These are phyloP conservation scores for Auriculariales sp. DNA, from an alignment of 768 basidiomycete species.

Conservation along the genomic window DNA sequence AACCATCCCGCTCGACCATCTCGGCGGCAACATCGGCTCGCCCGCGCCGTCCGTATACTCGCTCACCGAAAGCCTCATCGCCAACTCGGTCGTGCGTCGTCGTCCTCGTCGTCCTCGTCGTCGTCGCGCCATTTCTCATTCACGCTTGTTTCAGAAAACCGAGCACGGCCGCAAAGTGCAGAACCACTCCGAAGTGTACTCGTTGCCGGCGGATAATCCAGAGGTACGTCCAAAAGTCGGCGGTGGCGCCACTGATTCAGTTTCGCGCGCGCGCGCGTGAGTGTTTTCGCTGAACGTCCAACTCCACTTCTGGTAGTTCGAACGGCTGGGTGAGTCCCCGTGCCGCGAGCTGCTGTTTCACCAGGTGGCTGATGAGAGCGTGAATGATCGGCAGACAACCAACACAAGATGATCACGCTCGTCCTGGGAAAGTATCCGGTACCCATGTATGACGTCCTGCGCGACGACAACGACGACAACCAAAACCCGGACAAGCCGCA, in stretches of 20 bases:
- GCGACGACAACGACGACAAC: too few relatives aligned
- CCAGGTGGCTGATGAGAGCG: background rate
- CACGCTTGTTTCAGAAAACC: background rate
- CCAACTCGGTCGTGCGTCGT: constrained; percentile 45
- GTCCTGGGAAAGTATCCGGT: constrained; percentile 56
- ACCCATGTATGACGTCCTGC: constrained; percentile 41
- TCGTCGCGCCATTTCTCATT: too few relatives aligned
- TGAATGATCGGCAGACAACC: constrained; percentile 35
- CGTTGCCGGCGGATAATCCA: constrained; percentile 68
- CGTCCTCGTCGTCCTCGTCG: constrained; percentile 43
- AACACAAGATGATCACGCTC: constrained; percentile 49
- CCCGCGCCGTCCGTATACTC: constrained; percentile 58
- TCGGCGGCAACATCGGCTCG: constrained; percentile 18
- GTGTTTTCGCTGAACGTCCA: too few relatives aligned
- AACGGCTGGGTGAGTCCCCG: constrained; percentile 40
- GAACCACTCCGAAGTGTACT: constrained; percentile 67
- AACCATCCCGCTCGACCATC: background rate
- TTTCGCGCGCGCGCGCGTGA: constrained; percentile 36
- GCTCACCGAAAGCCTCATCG: constrained; percentile 46
- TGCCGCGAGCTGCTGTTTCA: background rate
- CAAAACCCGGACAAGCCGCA: constrained; percentile 39
- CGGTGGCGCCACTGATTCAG: too few relatives aligned
- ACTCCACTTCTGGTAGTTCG: too few relatives aligned
- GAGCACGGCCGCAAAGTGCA: constrained; percentile 26
- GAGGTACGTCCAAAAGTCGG: too few relatives aligned